Evolutionary conservation across 108 stramenopile genomes (phyloP).

Genomic region (Cylindrotheca closterium): DNA sequence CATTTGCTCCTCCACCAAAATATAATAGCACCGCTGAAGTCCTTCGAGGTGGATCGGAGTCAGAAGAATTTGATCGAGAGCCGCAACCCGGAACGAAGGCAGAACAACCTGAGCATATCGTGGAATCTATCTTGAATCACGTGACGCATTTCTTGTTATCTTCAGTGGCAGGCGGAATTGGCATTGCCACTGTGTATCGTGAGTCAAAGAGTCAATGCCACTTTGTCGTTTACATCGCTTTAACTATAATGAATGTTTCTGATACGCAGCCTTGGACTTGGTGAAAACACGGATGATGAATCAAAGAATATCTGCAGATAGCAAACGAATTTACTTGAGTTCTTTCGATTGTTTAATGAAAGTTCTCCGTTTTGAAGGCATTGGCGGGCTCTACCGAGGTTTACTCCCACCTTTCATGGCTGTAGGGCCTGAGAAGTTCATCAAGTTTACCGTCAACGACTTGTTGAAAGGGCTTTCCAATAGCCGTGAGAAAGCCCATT

Average conservation of each 20-base stretch:
- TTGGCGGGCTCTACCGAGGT: conserved; percentile 49
- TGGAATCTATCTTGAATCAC: neutral
- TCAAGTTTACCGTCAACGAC: conserved; percentile 61
- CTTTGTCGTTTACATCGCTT: neutral
- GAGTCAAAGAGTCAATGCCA: neutral
- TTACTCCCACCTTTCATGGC: conserved; percentile 49
- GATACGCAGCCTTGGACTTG: conserved; percentile 50
- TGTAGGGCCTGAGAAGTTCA: conserved; percentile 66
- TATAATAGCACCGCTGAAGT: neutral
- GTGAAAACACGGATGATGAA: conserved; percentile 65
- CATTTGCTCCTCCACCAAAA: conserved; percentile 55
- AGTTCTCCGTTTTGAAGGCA: conserved; percentile 27
- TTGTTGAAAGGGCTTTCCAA: conserved; percentile 14
- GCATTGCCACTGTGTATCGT: conserved; percentile 5
- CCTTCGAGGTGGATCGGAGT: neutral
- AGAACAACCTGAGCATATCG: neutral
- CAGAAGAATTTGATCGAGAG: neutral
- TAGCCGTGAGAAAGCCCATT: neutral
- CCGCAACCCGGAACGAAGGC: neutral
- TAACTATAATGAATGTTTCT: neutral
- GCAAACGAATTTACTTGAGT: conserved; percentile 23
- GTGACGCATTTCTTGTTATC: conserved; percentile 10
- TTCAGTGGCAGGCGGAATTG: conserved; percentile 1
- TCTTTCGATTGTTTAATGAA: conserved; percentile 45
- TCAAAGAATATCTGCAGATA: conserved; percentile 22